A percentile compares a stretch with the other conserved stretches of the same genome.
Evolutionary conservation across 768 basidiomycete species (phyloP).

Genomic region (Russula emetica): DNA sequence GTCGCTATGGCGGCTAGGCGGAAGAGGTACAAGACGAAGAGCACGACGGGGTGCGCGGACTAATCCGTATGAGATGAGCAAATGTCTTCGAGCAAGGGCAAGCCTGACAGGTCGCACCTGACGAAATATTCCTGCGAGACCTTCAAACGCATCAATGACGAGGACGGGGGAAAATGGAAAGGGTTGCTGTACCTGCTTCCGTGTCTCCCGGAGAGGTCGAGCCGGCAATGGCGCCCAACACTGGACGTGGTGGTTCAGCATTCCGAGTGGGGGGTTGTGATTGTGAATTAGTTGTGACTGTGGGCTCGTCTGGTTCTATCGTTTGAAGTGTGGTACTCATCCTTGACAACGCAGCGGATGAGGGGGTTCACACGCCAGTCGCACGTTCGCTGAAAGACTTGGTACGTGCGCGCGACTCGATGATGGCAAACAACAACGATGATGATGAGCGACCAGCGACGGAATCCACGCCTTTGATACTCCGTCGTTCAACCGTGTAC

Average conservation of each 20-base stretch:
- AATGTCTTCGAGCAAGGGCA: background rate
- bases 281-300: conserved; percentile 36
- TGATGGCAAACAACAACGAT: conserved; percentile 1
- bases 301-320: conserved; percentile 81
- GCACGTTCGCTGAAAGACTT: background rate
- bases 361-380: background rate
- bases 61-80: conserved; percentile 30
- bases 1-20: conserved; percentile 82
- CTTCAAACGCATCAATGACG: conserved; percentile 34
- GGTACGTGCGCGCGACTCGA: background rate
- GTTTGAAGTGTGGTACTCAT: conserved; percentile 46
- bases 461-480: conserved; percentile 24
- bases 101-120: conserved; percentile 46
- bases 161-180: background rate
- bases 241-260: conserved; percentile 26
- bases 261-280: conserved; percentile 1
- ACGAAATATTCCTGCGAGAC: conserved; percentile 69
- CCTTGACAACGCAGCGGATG: background rate
- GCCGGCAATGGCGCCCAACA: conserved; percentile 49
- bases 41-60: conserved; percentile 76
- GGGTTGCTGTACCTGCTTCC: conserved; percentile 59
- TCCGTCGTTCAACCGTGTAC: background rate
- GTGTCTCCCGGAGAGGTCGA: conserved; percentile 51
- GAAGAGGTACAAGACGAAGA: conserved; percentile 90
- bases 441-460: conserved; percentile 19